Conservation (phyloP, 1,284 basidiomycete genomes). For the Pseudozyma thailandica region DNA sequence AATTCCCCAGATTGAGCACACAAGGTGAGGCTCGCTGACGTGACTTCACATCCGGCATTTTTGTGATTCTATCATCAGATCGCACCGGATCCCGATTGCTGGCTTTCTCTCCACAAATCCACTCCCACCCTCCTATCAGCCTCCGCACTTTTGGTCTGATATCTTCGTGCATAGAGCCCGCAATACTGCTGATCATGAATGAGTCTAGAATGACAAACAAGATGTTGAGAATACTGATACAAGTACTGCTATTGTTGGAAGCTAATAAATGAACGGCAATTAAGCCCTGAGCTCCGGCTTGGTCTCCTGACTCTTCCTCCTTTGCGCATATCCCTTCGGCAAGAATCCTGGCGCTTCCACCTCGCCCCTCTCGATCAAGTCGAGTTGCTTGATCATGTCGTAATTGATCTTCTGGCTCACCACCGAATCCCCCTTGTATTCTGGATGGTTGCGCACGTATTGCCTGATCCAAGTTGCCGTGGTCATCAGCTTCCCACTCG, state of each 20-base stretch:
- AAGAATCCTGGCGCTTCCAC: constrained; percentile 64
- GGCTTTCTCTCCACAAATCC: too few relatives aligned
- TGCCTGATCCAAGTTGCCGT: constrained; percentile 92
- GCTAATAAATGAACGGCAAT: too few relatives aligned
- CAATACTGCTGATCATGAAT: too few relatives aligned
- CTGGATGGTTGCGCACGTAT: constrained; percentile 88
- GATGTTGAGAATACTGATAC: neutral
- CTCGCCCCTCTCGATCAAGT: constrained; percentile 75
- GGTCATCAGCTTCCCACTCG: constrained; percentile 90
- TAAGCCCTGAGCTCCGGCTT: constrained; percentile 36
- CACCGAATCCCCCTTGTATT: constrained; percentile 89
- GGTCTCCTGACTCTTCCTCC: constrained; percentile 44
- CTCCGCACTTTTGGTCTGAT: too few relatives aligned
- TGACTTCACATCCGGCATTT: constrained; percentile 1
- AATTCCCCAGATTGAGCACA: too few relatives aligned
- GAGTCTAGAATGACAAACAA: too few relatives aligned
- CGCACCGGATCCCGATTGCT: too few relatives aligned
- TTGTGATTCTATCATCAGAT: too few relatives aligned
- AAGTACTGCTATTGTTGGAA: neutral
- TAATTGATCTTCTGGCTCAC: constrained; percentile 92
- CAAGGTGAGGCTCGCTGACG: neutral
- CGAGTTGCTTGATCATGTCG: constrained; percentile 88
- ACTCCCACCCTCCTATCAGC: too few relatives aligned
- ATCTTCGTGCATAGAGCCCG: too few relatives aligned
- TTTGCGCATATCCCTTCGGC: constrained; percentile 56